A percentile compares a stretch with the other conserved stretches of the same genome.
phyloP scores from a whole-genome alignment of 176 grass and related monocot species.

The Canna indica region DNA sequence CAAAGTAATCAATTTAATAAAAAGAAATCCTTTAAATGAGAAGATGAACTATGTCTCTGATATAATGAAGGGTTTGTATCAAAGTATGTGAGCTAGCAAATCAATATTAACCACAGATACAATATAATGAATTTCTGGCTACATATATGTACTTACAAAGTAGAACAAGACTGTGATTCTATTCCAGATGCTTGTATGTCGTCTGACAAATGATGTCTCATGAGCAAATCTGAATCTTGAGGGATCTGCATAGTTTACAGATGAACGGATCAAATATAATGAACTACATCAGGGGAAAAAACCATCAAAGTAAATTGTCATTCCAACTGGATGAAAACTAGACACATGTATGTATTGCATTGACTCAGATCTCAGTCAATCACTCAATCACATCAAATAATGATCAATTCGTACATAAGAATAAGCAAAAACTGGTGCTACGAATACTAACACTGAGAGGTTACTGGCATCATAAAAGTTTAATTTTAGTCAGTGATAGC shows the following conservation, averaged over 20 bases:
- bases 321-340: not conserved
- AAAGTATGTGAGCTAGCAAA: no score
- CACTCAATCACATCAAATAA: no score
- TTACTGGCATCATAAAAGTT: no score
- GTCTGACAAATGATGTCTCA: constrained; percentile 18
- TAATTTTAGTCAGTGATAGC: no score
- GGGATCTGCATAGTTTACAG: constrained; percentile 4
- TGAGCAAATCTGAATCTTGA: constrained; percentile 16
- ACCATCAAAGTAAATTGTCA: not conserved
- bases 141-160: constrained; percentile 10
- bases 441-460: no score
- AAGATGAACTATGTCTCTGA: not conserved
- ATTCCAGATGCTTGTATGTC: constrained; percentile 12
- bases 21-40: not conserved
- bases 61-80: not conserved
- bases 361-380: no score
- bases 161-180: constrained; percentile 10
- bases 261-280: not conserved
- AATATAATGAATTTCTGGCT: not conserved
- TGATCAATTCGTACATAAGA: no score
- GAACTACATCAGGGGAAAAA: not conserved
- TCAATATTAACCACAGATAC: not conserved
- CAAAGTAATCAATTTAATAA: not conserved
- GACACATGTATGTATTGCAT: not conserved
- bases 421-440: no score